Evolutionary conservation across 441 rosid genomes (phyloP), one percentile per base, ranked within the genome.

Genomic region (Bruguiera hainesii): DNA sequence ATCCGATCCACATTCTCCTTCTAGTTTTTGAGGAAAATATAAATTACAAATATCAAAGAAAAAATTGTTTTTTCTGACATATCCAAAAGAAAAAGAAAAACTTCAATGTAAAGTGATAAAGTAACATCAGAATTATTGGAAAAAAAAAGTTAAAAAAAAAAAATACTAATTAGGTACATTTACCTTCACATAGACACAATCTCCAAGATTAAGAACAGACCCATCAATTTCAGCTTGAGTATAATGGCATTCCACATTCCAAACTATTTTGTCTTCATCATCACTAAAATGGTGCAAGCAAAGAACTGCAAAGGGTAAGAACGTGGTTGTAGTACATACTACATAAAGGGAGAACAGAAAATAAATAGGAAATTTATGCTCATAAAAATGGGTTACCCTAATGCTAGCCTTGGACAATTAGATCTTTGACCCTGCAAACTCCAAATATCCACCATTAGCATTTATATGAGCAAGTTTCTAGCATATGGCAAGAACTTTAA

Each of bases 181-280:
- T 85, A 91, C 99, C 97, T 78, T 78, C 70, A 90, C 65, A 76
- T 62, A 79, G 63, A 82, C 97, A 80, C 89, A 95, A 74, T 91
- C 99, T 64, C 91, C 96, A 66, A 91, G 80, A 80, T 67, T 76
- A 66, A 85, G 82, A 61, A 77, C 76, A 71, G 76, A 75, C 31
- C 83, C 85, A 25, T 66, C 77, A 65, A 95, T 71, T 63, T 75
- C 74, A 80, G 96, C 99, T 76, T 83, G 93, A 67, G 70, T 67
- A 70, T 90, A 91, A 82, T 91, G 99, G 72, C 93, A 86, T 85
- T 86, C 86, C 80, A 89, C 99, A 70, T 91, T 85, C 79, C 85
- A 78, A 65, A 89, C 76, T 73, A 91, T 80, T 81, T 80, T 80
- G 78, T 91, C 95, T 80, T 95, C 90, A 72, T 89, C 96, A 76